Percentiles rank a stretch among this genome's conserved stretches.
Conservation (phyloP, 2,329 filamentous ascomycete species). For the Celoporthe dispersa region DNA sequence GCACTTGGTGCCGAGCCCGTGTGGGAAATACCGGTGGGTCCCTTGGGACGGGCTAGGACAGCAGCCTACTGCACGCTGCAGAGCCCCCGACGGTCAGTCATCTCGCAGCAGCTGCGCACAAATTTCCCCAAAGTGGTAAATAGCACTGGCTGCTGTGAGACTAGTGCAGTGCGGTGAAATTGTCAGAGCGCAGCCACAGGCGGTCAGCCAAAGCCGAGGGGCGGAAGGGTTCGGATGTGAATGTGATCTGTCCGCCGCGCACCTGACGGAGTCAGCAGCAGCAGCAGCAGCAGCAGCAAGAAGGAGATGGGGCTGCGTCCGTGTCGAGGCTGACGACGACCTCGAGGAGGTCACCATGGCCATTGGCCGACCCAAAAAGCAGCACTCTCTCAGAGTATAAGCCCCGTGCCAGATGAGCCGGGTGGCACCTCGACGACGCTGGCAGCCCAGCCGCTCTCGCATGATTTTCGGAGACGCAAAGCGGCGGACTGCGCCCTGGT, state of each 20-base stretch:
- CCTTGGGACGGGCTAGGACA: not conserved
- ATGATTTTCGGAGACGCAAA: not conserved
- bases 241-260: not conserved
- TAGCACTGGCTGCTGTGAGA: not conserved
- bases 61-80: not conserved
- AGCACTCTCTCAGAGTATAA: not conserved
- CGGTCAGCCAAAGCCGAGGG: not conserved
- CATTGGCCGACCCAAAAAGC: not conserved
- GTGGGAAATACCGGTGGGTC: not conserved
- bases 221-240: not conserved
- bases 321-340: not conserved
- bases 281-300: not conserved
- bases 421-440: not conserved
- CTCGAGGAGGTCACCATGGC: not conserved
- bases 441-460: not conserved
- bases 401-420: not conserved
- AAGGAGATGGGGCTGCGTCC: not conserved
- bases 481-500: not conserved
- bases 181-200: not conserved
- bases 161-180: not conserved
- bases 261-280: not conserved
- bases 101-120: not conserved
- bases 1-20: not conserved
- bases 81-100: constrained; percentile 1
- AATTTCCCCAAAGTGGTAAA: not conserved